phyloP scores from a whole-genome alignment of 169 alveolate genomes.

The Plasmodium gaboni region DNA sequence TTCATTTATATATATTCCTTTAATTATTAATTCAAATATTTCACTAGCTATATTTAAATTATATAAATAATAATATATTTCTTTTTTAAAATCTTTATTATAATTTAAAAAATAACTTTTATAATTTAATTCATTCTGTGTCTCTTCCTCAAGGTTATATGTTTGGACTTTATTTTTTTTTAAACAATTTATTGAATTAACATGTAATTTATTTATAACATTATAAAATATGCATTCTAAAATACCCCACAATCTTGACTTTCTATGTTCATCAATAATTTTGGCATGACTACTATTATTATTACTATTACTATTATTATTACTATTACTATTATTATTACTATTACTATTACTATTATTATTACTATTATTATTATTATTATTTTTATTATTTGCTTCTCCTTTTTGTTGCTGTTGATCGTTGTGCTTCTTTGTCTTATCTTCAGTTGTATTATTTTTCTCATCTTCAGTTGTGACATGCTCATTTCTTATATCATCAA shows the following conservation, averaged over 20 bases:
- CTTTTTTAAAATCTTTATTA: slow-evolving; percentile 25
- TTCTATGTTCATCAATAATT: background rate
- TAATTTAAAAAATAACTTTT: background rate
- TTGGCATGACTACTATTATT: background rate
- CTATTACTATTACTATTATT: background rate
- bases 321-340: background rate
- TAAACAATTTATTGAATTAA: slow-evolving; percentile 8
- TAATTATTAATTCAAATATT: slow-evolving; percentile 41
- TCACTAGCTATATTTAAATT: slow-evolving; percentile 42
- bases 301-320: background rate
- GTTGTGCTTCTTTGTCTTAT: background rate
- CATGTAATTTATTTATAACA: slow-evolving; percentile 14
- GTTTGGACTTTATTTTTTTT: background rate
- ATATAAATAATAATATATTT: slow-evolving; percentile 17
- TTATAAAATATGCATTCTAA: slow-evolving; percentile 9
- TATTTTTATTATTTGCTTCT: no score
- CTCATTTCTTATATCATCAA: background rate
- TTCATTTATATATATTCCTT: slow-evolving; percentile 45
- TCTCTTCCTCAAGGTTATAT: background rate
- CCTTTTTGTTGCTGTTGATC: background rate
- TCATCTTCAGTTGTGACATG: background rate
- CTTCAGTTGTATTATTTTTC: no score
- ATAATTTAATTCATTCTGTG: no score
- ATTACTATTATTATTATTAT: background rate
- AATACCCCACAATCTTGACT: slow-evolving; percentile 1